Evolutionary conservation across 164 flowering plant species (phyloP).

Genomic region (Brasenia schreberi): DNA sequence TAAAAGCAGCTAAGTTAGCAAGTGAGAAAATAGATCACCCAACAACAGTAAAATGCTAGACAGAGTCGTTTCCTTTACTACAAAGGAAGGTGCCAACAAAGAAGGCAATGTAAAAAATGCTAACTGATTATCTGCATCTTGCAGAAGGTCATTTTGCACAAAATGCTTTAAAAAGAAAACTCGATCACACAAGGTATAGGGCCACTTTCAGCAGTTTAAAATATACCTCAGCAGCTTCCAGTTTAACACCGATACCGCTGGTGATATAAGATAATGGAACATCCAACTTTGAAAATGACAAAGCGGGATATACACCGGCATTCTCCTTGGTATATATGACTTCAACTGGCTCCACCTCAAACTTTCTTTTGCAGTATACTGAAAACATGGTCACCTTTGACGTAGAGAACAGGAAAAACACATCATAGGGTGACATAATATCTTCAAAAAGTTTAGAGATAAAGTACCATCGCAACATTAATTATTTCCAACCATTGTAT

Average conservation of each 20-base stretch:
- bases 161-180: not conserved
- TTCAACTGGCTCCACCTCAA: slow-evolving; percentile 90
- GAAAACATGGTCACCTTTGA: slow-evolving; percentile 80
- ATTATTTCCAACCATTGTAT: slow-evolving; percentile 56
- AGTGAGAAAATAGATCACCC: too few relatives aligned
- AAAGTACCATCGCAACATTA: not conserved
- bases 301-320: slow-evolving; percentile 53
- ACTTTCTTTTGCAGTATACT: slow-evolving; percentile 65
- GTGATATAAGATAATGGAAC: slow-evolving; percentile 76
- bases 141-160: not conserved
- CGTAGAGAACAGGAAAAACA: slow-evolving; percentile 2
- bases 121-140: too few relatives aligned
- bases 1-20: too few relatives aligned
- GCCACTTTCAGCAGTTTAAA: not conserved
- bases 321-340: slow-evolving; percentile 57
- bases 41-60: too few relatives aligned
- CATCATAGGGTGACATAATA: not conserved
- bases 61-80: too few relatives aligned
- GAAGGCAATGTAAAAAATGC: too few relatives aligned
- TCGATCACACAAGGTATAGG: not conserved
- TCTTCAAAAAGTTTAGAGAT: not conserved
- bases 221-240: slow-evolving; percentile 56
- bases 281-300: slow-evolving; percentile 54
- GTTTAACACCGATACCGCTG: slow-evolving; percentile 51
- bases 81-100: too few relatives aligned